Evolutionary conservation across 176 grass and related monocot species (phyloP).

Genomic region (Oryza punctata): DNA sequence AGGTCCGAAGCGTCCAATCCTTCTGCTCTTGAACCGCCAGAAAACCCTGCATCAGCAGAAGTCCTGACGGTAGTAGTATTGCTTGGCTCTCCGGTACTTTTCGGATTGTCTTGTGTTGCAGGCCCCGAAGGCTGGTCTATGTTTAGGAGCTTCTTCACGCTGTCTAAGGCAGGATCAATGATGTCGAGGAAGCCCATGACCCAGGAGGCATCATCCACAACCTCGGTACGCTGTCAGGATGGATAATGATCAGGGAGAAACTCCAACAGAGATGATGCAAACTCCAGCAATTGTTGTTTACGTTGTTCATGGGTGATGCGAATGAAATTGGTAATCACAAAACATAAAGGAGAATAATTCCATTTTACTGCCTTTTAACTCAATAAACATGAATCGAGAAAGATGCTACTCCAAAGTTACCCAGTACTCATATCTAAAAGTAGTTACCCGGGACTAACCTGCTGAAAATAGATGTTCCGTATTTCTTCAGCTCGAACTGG

Average conservation of each 20-base stretch:
- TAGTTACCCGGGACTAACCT: constrained; percentile 54
- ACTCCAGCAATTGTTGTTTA: not conserved
- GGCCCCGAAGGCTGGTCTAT: constrained; percentile 51
- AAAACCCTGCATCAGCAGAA: not conserved
- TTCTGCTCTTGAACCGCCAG: constrained; percentile 18
- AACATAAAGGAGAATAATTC: not conserved
- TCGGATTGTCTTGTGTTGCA: constrained; percentile 32
- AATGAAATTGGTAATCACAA: not conserved
- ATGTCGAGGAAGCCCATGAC: constrained; percentile 87
- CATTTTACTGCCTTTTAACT: not conserved
- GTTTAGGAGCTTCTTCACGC: constrained; percentile 79
- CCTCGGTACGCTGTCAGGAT: constrained; percentile 66
- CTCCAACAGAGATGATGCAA: not conserved
- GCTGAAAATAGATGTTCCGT: constrained; percentile 87
- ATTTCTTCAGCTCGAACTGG: constrained; percentile 91
- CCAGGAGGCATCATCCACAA: constrained; percentile 95
- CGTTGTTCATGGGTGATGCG: not conserved
- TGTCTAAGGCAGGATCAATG: constrained; percentile 92
- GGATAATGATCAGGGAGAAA: not conserved
- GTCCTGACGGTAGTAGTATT: constrained; percentile 19
- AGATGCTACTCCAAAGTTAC: not conserved
- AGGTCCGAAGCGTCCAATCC: constrained; percentile 22
- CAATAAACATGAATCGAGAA: not conserved
- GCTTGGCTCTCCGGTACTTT: constrained; percentile 24
- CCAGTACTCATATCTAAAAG: no score